Percentiles rank a stretch among this genome's conserved stretches.
Evolutionary conservation across 1,284 basidiomycete genomes (phyloP).

Genomic region (Sanghuangporus sanghuang): DNA sequence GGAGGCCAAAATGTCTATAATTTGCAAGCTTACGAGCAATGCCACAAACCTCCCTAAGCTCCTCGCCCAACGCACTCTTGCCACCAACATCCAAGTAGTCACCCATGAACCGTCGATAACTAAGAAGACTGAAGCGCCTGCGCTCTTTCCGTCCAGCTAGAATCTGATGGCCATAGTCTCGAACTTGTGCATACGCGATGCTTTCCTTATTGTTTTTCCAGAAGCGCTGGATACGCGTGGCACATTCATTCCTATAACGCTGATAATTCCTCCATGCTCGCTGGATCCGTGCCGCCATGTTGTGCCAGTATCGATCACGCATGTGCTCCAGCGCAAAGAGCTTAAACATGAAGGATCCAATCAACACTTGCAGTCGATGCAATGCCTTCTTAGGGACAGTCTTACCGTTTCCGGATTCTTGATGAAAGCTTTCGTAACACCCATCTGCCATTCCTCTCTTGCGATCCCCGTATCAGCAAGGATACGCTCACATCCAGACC

Average conservation of each 20-base stretch:
- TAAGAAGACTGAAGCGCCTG: slow-evolving; percentile 87
- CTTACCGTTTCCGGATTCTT: slow-evolving; percentile 96
- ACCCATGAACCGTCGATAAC: slow-evolving; percentile 93
- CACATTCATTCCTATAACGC: slow-evolving; percentile 94
- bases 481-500: slow-evolving; percentile 91
- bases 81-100: slow-evolving; percentile 94
- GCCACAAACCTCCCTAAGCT: slow-evolving; percentile 71
- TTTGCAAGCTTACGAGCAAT: slow-evolving; percentile 58
- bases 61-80: slow-evolving; percentile 74
- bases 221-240: slow-evolving; percentile 93
- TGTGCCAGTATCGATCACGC: slow-evolving; percentile 99
- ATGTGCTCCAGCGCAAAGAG: slow-evolving; percentile 98
- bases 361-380: slow-evolving; percentile 5
- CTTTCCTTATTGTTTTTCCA: slow-evolving; percentile 98
- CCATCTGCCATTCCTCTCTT: slow-evolving; percentile 99
- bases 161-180: slow-evolving; percentile 93
- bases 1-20: not conserved
- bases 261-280: slow-evolving; percentile 95
- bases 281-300: slow-evolving; percentile 97
- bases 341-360: slow-evolving; percentile 33
- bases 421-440: slow-evolving; percentile 97
- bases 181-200: slow-evolving; percentile 81
- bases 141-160: slow-evolving; percentile 92
- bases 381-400: slow-evolving; percentile 21
- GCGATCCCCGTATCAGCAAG: slow-evolving; percentile 93